Base-by-base conservation (phyloP, 768 basidiomycete species). In the Candolleomyces eurysporus region DNA sequence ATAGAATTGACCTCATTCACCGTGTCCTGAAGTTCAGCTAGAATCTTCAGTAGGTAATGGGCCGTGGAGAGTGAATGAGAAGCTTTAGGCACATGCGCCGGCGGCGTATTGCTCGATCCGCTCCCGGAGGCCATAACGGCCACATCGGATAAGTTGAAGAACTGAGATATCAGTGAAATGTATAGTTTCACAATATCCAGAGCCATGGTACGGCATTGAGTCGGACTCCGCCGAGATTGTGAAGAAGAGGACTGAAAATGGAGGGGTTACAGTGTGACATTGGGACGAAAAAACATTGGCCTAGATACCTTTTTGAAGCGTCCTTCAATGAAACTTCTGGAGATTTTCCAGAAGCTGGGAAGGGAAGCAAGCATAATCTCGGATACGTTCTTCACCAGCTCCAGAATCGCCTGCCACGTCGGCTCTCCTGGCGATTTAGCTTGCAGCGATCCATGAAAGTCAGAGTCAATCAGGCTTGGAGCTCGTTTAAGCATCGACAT, bases 301-400 rank as follows among this genome's bases (percentile, higher is more conserved):
- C 39, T 55, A 69, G 76, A 59, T 58, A 95, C 95, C 83, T 89
- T 94, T 72, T 87, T 90, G 71, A 91, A 95, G 72, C 92, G 94
- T 5, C 97, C 96, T 48, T 97, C 95, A 76, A 96, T 87, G 69
- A 95, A 96, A 22, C 84, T 87, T 72, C 86, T 92, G 2, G 92
- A 89, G 52, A 99, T 91, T 70, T 88, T 90, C 94, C 94, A 96
- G 75, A 98, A 98, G 67, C 84, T 92, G 14, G 96, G 95, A 22
- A 99, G 82, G 1, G 90, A 84, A n/a, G 88, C 79, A 13, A 95
- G 73, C 72, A 98, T 82, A 45, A 84, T 84, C 71, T 98, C 96
- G 4, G 93, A 94, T n/a, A 94, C 71, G 65, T 82, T 87, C 77
- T 94, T 95, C 53, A 94, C 86, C 79, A 98, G 79, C 45, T 87